Evolutionary conservation across 805 yeast species (phyloP), one percentile per base, ranked within the genome.

Genomic region (Candida nonsorbophila): DNA sequence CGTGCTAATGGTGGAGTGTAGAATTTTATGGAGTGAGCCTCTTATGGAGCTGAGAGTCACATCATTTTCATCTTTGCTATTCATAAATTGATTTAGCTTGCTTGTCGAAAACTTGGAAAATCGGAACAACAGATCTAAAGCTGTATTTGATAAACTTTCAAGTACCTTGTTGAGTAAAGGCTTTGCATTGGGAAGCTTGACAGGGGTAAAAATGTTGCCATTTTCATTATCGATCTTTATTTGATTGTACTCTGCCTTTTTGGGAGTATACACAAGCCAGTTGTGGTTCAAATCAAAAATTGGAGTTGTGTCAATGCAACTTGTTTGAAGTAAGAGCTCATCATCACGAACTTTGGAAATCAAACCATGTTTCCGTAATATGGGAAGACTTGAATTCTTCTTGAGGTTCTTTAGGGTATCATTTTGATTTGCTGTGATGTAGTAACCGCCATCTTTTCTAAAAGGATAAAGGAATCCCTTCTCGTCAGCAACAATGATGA

Each of bases 101-200:
- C 58, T 51, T 7, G 72, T 61, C 5, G 49, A 41, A 11, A 32
- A 31, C 33, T 73, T 77, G 0, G 79, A 62, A 6, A 77, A 42
- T 38, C 60, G 64, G 37, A 59, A 53, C 10, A 72, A 41, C 8
- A 72, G 67, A 47, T 73, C 83, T 11, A 76, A 48, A 0, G 83
- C 77, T 2, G 69, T 58, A 32, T 64, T 61, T 2, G 80, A 72
- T 9, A 77, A 41, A 10, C 63, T 56, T 7, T 69, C 63, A 30
- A 76, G 45, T 1, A 77, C 63, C 28, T 72, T 61, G 25, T 65
- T 63, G 20, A 72, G 53, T 21, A 74, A 50, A 2, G 74, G 72
- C 3, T 67, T 66, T 3, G 64, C 58, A 9, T 59, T 62, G 13
- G 75, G 70, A 20, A 74, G 44, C 36, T 58, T 59, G 13, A 73